Base-by-base conservation (phyloP, 2,329 filamentous ascomycete genomes). In the Trichoderma aggressivum region DNA sequence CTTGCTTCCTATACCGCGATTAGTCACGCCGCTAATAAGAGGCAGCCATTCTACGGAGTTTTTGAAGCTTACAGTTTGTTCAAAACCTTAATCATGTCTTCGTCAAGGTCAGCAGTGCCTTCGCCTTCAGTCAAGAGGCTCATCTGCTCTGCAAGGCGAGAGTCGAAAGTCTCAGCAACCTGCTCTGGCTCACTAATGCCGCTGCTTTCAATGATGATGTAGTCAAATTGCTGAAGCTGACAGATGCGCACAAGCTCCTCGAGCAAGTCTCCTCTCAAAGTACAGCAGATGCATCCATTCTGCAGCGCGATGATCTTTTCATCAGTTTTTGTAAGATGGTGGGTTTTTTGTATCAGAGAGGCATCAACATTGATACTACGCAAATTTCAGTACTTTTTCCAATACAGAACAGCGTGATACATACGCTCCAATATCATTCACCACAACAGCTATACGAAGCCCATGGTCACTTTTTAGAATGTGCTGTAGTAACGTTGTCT, bases 241-340 rank as follows among this genome's bases (percentile, higher is more conserved):
- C 90, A 78, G 1, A 93, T 82, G 1, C 85, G 85, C 0, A 90
- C 90, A 0, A 93, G 85, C 77, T 93, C 91, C 72, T 91, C 88
- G 0, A 94, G 84, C 1, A 93, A 80, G 70, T 93, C 91, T 1
- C 91, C 90, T 4, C 91, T 88, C 0, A 93, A 83, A 0, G 91
- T 93, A 75, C 91, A 94, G 82, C 91, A 94, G 75, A 94, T 94
- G 74, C 91, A 93, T 11, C 91, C 90, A 73, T 92, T 92, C 75
- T 92, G 89, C 69, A 92, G 84, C 11, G 89, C 87, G 18, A 92
- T 88, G 36, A 92, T 84, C 73, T 91, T 90, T 74, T 91, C 89
- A 50, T 90, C 82, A 0, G 87, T 87, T 73, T 87, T 85, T 3
- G 86, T 87, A 43, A 91, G 79, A 28, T 84, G 85, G 75, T 89